phyloP scores from a whole-genome alignment of 1,284 basidiomycete species.

The Papiliotrema flavescens region DNA sequence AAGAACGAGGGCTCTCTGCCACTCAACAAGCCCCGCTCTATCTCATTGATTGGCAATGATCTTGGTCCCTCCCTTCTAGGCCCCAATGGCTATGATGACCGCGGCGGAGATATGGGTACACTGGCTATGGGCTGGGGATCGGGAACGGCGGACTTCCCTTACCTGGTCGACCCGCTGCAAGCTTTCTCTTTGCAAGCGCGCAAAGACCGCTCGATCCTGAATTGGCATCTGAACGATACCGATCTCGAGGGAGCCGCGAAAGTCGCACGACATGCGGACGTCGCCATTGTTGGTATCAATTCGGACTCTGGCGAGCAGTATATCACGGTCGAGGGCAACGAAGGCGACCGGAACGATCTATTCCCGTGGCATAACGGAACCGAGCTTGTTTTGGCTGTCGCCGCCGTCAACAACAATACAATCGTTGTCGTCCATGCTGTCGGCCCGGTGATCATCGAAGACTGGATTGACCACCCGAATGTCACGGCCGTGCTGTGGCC shows the following conservation, averaged over 20 bases:
- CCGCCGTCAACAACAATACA: slow-evolving; percentile 60
- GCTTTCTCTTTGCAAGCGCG: slow-evolving; percentile 61
- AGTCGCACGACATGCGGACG: slow-evolving; percentile 57
- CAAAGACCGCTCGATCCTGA: slow-evolving; percentile 56
- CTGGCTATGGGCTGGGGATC: slow-evolving; percentile 82
- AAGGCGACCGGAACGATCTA: slow-evolving; percentile 68
- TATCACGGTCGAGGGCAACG: slow-evolving; percentile 63
- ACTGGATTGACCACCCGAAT: slow-evolving; percentile 64
- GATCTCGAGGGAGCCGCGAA: slow-evolving; percentile 50
- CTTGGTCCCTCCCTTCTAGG: slow-evolving; percentile 65
- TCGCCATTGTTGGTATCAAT: slow-evolving; percentile 64
- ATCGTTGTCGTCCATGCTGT: slow-evolving; percentile 77
- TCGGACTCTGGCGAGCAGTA: slow-evolving; percentile 72
- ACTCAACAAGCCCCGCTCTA: slow-evolving; percentile 48
- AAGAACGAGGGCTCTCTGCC: slow-evolving; percentile 67
- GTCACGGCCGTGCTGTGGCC: slow-evolving; percentile 58
- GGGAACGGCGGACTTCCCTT: slow-evolving; percentile 55
- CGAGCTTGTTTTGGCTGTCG: slow-evolving; percentile 44
- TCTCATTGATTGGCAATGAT: slow-evolving; percentile 65
- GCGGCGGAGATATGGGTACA: slow-evolving; percentile 54
- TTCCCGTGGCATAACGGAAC: slow-evolving; percentile 77
- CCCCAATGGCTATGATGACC: slow-evolving; percentile 68
- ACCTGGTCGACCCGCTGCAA: slow-evolving; percentile 58
- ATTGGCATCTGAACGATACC: slow-evolving; percentile 56
- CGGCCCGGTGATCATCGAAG: slow-evolving; percentile 67